A percentile compares a stretch with the other conserved stretches of the same genome.
Evolutionary conservation across 1,284 basidiomycete species (phyloP).

Genomic region (Chondrostereum purpureum): DNA sequence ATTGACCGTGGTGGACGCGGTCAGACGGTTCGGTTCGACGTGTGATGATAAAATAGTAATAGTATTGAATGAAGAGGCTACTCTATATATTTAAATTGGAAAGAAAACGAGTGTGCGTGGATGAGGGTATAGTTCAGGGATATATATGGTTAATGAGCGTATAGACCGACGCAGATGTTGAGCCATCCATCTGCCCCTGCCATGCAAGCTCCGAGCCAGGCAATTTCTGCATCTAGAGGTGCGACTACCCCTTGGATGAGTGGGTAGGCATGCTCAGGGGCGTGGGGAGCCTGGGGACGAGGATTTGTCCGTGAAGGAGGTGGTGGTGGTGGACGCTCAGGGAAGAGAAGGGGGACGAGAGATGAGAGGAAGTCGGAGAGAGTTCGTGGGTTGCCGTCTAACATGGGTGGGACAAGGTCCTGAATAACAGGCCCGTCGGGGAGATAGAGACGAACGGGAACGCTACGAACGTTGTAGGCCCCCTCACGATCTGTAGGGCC

Average conservation of each 20-base stretch:
- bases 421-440: constrained; percentile 90
- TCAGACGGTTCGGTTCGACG: constrained; percentile 65
- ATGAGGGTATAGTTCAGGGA: too few species aligned
- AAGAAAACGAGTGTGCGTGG: too few species aligned
- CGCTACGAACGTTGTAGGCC: constrained; percentile 78
- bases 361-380: constrained; percentile 54
- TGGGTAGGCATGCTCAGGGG: constrained; percentile 54
- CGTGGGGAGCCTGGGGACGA: constrained; percentile 5
- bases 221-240: constrained; percentile 84
- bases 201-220: constrained; percentile 88
- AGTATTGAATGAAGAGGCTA: not conserved
- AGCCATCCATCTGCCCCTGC: constrained; percentile 94
- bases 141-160: not conserved
- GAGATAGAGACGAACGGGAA: constrained; percentile 86
- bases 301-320: constrained; percentile 5
- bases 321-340: constrained; percentile 24
- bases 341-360: constrained; percentile 64
- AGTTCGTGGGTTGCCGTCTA: constrained; percentile 61
- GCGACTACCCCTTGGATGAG: constrained; percentile 84
- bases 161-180: constrained; percentile 72
- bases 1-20: constrained; percentile 68
- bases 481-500: constrained; percentile 58
- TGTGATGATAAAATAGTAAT: constrained; percentile 26
- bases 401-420: constrained; percentile 75
- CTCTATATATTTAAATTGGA: too few species aligned